These are phyloP conservation scores for Cutaneotrichosporon cyanovorans DNA, from an alignment of 1,284 basidiomycete genomes.

Conservation along the genomic window DNA sequence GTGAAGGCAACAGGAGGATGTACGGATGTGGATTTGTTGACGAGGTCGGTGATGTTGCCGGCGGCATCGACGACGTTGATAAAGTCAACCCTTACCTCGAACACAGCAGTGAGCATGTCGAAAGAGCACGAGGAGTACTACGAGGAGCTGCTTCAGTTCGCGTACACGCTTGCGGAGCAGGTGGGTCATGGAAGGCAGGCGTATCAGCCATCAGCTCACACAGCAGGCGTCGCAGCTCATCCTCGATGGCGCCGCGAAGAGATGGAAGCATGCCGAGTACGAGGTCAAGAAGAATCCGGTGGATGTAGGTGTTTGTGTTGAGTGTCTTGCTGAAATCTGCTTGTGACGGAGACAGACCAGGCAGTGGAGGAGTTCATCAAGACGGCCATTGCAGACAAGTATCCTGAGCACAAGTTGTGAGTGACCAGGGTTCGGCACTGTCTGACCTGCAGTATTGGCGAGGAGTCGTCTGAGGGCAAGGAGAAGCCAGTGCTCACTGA, in stretches of 20 bases:
- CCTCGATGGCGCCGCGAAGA: conserved; percentile 23
- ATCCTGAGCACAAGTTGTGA: conserved; percentile 68
- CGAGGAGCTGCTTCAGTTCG: conserved; percentile 25
- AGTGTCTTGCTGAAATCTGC: conserved; percentile 25
- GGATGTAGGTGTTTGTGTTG: conserved; percentile 48
- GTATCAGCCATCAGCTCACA: neutral
- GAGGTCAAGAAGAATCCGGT: conserved; percentile 45
- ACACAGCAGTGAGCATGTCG: conserved; percentile 1
- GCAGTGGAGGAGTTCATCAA: conserved; percentile 81
- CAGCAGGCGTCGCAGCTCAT: conserved; percentile 18
- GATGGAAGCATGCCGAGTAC: conserved; percentile 21
- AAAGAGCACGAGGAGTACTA: conserved; percentile 10
- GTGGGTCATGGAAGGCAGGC: conserved; percentile 7
- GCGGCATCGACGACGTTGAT: neutral
- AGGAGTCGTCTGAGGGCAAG: conserved; percentile 66
- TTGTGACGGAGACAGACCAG: conserved; percentile 93
- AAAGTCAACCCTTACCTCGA: neutral
- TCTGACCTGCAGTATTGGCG: conserved; percentile 59
- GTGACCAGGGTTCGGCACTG: conserved; percentile 2
- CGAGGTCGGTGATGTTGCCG: too few relatives aligned
- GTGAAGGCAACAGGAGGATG: too few relatives aligned
- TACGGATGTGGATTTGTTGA: too few relatives aligned
- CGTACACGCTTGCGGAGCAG: conserved; percentile 17
- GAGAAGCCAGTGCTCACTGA: conserved; percentile 60
- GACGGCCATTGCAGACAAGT: conserved; percentile 57